These are phyloP conservation scores for Pterocarpus santalinus DNA, from an alignment of 306 rosid genomes.

Conservation along the genomic window DNA sequence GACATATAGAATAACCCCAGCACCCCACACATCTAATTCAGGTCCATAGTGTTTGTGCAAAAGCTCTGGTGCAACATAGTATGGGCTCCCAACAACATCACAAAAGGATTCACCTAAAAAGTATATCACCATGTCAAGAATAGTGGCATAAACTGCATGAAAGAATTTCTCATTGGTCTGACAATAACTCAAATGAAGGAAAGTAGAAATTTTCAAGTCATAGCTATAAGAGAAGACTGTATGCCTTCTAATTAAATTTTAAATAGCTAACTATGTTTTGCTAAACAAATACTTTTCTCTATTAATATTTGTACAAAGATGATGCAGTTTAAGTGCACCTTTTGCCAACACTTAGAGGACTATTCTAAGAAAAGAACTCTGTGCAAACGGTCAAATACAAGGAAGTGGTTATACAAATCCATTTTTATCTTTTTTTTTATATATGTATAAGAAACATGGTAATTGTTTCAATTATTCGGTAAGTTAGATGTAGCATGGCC, in stretches of 20 bases:
- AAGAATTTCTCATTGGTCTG: not conserved
- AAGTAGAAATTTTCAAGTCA: not conserved
- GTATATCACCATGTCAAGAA: constrained; percentile 36
- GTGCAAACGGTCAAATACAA: constrained; percentile 37
- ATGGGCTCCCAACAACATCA: constrained; percentile 77
- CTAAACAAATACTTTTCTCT: constrained; percentile 13
- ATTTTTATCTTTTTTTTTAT: not conserved
- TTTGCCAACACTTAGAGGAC: constrained; percentile 26
- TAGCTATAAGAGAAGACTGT: constrained; percentile 16
- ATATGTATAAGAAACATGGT: not conserved
- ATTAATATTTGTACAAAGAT: constrained; percentile 34
- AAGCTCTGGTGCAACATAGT: constrained; percentile 76
- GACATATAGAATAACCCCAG: constrained; percentile 71
- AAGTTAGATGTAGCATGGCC: constrained; percentile 1
- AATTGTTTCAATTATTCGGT: constrained; percentile 18
- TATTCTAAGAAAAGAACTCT: constrained; percentile 14
- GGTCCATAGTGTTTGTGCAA: constrained; percentile 71
- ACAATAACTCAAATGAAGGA: constrained; percentile 16
- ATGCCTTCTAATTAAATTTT: constrained; percentile 22
- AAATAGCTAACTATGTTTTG: constrained; percentile 6
- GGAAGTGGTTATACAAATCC: constrained; percentile 16
- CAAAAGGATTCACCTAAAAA: constrained; percentile 65
- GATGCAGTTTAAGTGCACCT: constrained; percentile 13
- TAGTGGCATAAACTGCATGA: constrained; percentile 26
- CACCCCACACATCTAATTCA: constrained; percentile 75